These are phyloP conservation scores for Bassia scoparia DNA, from an alignment of 148 eudicot genomes.

Conservation along the genomic window DNA sequence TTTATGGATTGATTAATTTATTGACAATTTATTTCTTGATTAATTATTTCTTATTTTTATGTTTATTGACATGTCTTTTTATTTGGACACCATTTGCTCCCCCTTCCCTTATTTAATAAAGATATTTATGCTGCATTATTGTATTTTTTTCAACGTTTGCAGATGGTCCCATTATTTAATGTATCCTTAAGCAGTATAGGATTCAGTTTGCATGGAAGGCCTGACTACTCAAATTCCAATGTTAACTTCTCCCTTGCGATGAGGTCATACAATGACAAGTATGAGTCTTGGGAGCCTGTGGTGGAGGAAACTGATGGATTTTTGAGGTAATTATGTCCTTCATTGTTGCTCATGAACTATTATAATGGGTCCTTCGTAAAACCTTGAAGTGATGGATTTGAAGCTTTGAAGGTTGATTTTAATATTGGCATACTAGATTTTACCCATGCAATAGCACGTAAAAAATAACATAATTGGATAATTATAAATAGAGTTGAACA, in stretches of 20 bases:
- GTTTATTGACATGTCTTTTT: too few relatives aligned
- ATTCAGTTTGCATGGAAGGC: constrained; percentile 71
- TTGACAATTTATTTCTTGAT: too few relatives aligned
- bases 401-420: neutral
- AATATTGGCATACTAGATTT: neutral
- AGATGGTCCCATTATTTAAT: constrained; percentile 93
- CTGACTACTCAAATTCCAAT: constrained; percentile 56
- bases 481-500: too few relatives aligned
- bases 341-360: neutral
- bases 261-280: constrained; percentile 91
- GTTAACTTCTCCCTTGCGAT: constrained; percentile 78
- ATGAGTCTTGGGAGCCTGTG: constrained; percentile 94
- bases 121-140: neutral
- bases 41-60: too few relatives aligned
- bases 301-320: constrained; percentile 91
- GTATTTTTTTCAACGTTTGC: constrained; percentile 28
- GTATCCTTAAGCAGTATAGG: constrained; percentile 70
- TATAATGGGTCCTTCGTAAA: neutral
- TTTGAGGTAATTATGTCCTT: constrained; percentile 52
- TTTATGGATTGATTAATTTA: too few relatives aligned
- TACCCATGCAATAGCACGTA: too few relatives aligned
- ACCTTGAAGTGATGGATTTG: neutral
- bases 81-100: too few relatives aligned
- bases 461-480: too few relatives aligned
- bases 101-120: too few relatives aligned